These are phyloP conservation scores for Myxozyma monticola DNA, from an alignment of 805 yeast species.

Conservation along the genomic window DNA sequence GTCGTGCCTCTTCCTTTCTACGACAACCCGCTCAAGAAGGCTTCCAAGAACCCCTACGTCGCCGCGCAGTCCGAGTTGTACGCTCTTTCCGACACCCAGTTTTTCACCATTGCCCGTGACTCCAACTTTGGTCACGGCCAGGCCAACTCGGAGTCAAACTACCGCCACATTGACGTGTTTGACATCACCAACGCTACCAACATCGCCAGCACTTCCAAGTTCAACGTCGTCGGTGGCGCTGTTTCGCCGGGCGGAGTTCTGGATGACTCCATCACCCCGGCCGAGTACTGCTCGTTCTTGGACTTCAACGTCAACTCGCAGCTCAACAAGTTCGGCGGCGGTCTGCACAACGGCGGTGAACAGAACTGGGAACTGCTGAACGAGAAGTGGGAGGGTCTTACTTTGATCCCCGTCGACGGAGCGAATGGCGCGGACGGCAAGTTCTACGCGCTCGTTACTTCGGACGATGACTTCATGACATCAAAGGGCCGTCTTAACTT, in stretches of 20 bases:
- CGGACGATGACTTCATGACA: constrained; percentile 29
- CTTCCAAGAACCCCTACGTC: constrained; percentile 18
- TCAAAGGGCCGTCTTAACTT: constrained; percentile 22
- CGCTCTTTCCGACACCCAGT: constrained; percentile 21
- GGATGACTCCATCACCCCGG: constrained; percentile 18
- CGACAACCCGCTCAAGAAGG: constrained; percentile 9
- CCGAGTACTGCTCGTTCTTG: constrained; percentile 23
- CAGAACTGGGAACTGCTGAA: constrained; percentile 23
- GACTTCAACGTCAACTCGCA: constrained; percentile 22
- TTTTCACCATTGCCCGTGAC: constrained; percentile 27
- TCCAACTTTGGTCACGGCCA: constrained; percentile 25
- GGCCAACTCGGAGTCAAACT: constrained; percentile 15
- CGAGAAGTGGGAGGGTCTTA: constrained; percentile 30
- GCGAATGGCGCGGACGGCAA: constrained; percentile 21
- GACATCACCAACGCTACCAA: constrained; percentile 24
- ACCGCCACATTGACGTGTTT: constrained; percentile 22
- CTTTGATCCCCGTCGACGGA: constrained; percentile 26
- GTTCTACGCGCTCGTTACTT: constrained; percentile 13
- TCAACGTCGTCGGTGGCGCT: constrained; percentile 22
- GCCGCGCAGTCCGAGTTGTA: constrained; percentile 29
- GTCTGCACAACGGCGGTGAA: constrained; percentile 28
- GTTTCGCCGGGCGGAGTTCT: constrained; percentile 25
- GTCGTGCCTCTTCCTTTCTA: constrained; percentile 23
- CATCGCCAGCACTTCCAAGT: constrained; percentile 9
- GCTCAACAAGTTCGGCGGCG: constrained; percentile 21